Percentiles rank a stretch among this genome's conserved stretches.
These are phyloP conservation scores for Polychytrium aggregatum DNA, from an alignment of 192 early-diverging fungal genomes.

Conservation along the genomic window DNA sequence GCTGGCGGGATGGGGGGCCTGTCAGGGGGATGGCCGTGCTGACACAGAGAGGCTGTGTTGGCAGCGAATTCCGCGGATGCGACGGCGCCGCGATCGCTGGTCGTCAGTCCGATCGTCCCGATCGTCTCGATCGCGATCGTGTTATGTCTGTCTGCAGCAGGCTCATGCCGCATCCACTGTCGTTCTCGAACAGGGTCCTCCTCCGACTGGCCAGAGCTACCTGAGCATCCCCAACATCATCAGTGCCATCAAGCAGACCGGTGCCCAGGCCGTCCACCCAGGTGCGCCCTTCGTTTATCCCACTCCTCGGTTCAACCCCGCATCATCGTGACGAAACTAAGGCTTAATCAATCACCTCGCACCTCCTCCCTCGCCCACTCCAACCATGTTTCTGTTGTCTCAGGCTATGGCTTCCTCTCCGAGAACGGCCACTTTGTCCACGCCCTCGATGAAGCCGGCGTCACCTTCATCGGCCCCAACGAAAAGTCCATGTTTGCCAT, in stretches of 20 bases:
- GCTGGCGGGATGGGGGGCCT: no score
- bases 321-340: no score
- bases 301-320: no score
- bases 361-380: neutral
- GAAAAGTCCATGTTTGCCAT: slow-evolving; percentile 87
- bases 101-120: no score
- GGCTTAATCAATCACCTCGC: no score
- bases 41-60: no score
- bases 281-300: slow-evolving; percentile 11
- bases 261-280: slow-evolving; percentile 88
- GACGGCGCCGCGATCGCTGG: neutral
- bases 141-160: no score
- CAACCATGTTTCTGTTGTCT: no score
- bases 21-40: no score
- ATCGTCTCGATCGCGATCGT: no score
- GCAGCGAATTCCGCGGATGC: neutral
- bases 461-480: slow-evolving; percentile 89
- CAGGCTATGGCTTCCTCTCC: slow-evolving; percentile 82
- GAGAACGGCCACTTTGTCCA: slow-evolving; percentile 79
- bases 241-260: slow-evolving; percentile 58
- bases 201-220: slow-evolving; percentile 70
- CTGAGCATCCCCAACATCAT: slow-evolving; percentile 71
- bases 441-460: slow-evolving; percentile 56
- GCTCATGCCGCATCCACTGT: no score
- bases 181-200: slow-evolving; percentile 44